Base-by-base conservation (phyloP, 129 eudicot species). In the Flaveria sonorensis region DNA sequence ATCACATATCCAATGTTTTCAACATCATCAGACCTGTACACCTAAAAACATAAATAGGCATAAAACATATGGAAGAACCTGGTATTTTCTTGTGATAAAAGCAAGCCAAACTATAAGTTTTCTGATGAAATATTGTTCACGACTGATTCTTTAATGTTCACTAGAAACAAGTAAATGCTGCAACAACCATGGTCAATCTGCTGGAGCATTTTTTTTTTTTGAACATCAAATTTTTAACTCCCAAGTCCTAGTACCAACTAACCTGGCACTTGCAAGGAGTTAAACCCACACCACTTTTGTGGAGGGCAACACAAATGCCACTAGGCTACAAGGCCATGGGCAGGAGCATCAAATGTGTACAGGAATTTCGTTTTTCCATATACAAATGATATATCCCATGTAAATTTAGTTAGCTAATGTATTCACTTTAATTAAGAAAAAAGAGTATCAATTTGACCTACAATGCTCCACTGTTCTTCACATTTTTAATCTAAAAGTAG, bases 1-100 rank as follows among this genome's bases (percentile, higher is more conserved):
- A 94, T 91, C 42, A 94, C 96, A 72, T 94, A 94, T 50, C 98
- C 98, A 83, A 94, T 94, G 88, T 94, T 94, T 85, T 94, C 98
- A 50, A 76, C 84, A 39, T 94, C 97, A 47, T 91, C 97, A 55
- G 98, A 94, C 77, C 96, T 94, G 82, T 85, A 89, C 60, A 86
- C 97, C 98, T 94, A 87, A 77, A 83, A 23, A 77, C 73, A 74
- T 47, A 79, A 26, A 72, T 64, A 62, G 26, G 63, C 83, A 56
- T 83, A 72, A 70, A 68, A 64, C 47, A 47, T 30, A 46, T 14
- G 64, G 61, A 65, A 79, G 65, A 71, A 55, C 45, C 16, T 18
- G 19, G 39, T 76, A 26, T 46, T 50, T 20, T 48, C 52, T 61
- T 52, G 59, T 36, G 60, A 56, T 48, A 71, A 56, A 55, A 78